These are phyloP conservation scores for Colletotrichum abscissum DNA, from an alignment of 2,329 filamentous ascomycete species.

Conservation along the genomic window DNA sequence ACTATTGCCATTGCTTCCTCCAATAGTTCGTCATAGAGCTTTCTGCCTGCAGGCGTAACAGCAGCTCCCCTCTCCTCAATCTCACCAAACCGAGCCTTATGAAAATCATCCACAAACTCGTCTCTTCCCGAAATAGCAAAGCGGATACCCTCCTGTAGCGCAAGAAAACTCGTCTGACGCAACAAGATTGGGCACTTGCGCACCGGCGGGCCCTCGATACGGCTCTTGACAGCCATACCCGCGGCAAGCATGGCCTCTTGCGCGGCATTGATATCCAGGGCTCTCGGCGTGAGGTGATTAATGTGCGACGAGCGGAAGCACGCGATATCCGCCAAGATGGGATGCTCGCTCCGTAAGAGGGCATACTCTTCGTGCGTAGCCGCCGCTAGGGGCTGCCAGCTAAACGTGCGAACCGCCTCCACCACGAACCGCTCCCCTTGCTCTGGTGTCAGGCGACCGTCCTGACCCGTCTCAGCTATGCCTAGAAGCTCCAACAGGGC, in stretches of 20 bases:
- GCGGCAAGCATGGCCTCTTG: slow-evolving; percentile 54
- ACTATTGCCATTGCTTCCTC: slow-evolving; percentile 39
- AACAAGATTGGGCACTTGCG: slow-evolving; percentile 58
- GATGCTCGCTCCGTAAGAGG: slow-evolving; percentile 54
- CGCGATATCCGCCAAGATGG: slow-evolving; percentile 60
- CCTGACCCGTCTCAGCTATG: slow-evolving; percentile 43
- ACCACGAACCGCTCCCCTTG: slow-evolving; percentile 52
- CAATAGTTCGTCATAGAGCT: slow-evolving; percentile 58
- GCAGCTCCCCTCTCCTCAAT: slow-evolving; percentile 64
- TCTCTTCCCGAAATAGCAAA: slow-evolving; percentile 44
- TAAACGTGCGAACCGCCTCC: slow-evolving; percentile 58
- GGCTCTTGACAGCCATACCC: slow-evolving; percentile 57
- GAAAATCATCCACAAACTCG: slow-evolving; percentile 45
- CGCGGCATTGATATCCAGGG: slow-evolving; percentile 58
- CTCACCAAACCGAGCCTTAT: slow-evolving; percentile 64
- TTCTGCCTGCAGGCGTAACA: slow-evolving; percentile 56
- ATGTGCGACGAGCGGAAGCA: slow-evolving; percentile 58
- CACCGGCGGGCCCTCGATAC: slow-evolving; percentile 62
- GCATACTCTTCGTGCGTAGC: slow-evolving; percentile 55
- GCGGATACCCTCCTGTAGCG: slow-evolving; percentile 58
- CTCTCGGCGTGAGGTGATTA: slow-evolving; percentile 64
- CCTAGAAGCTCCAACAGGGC: slow-evolving; percentile 51
- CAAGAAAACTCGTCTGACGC: slow-evolving; percentile 65
- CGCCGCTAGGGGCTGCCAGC: slow-evolving; percentile 56
- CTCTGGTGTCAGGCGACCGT: slow-evolving; percentile 40